Conservation (phyloP, 2,329 filamentous ascomycete species). For the Colletotrichum scovillei region DNA sequence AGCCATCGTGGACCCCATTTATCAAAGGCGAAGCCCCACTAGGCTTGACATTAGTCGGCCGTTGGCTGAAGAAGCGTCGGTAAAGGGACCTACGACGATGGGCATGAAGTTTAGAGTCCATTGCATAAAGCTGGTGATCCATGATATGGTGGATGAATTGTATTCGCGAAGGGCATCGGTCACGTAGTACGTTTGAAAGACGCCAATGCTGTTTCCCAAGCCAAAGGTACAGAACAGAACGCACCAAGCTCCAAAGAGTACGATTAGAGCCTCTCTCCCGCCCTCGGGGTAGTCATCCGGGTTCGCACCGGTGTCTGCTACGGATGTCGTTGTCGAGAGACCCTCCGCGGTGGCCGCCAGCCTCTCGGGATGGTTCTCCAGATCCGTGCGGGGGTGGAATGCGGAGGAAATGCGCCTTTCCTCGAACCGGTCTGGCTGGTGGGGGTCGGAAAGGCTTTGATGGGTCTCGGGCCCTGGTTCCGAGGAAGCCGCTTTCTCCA, state of each 20-base stretch:
- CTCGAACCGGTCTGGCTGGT: background rate
- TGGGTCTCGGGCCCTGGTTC: background rate
- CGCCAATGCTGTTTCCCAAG: constrained; percentile 58
- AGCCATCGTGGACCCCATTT: constrained; percentile 71
- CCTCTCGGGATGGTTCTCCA: constrained; percentile 32
- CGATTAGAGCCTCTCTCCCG: constrained; percentile 66
- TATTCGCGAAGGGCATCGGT: constrained; percentile 57
- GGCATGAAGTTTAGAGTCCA: constrained; percentile 61
- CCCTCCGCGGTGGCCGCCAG: background rate
- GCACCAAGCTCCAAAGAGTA: constrained; percentile 60
- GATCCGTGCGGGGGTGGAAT: background rate
- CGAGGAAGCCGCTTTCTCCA: constrained; percentile 4
- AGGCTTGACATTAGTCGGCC: too few species aligned
- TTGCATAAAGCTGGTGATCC: constrained; percentile 66
- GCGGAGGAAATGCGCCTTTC: background rate
- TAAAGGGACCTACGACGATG: constrained; percentile 38
- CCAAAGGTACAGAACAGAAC: constrained; percentile 57
- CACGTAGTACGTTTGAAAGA: constrained; percentile 71
- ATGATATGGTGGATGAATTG: constrained; percentile 63
- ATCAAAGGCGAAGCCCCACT: constrained; percentile 68
- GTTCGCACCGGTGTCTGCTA: constrained; percentile 41
- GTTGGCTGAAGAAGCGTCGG: too few species aligned
- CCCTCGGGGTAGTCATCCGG: constrained; percentile 65
- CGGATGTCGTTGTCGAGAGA: constrained; percentile 25
- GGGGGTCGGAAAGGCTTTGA: background rate